These are phyloP conservation scores for Logfia minima DNA, from an alignment of 129 eudicot genomes.

Conservation along the genomic window DNA sequence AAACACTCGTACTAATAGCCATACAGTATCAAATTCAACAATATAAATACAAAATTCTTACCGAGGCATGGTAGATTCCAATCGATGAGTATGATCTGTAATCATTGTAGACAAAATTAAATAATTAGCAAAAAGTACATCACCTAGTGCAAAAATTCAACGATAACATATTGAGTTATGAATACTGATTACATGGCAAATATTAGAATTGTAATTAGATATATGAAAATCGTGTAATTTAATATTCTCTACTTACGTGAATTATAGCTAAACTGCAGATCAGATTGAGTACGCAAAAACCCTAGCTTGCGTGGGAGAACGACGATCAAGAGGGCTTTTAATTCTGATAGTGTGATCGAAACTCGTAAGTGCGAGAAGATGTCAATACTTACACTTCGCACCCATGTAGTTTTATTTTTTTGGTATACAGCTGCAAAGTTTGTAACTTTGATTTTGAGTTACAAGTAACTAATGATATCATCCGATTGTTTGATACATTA, in stretches of 20 bases:
- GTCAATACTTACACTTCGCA: not conserved
- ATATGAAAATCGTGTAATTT: not conserved
- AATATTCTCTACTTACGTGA: not conserved
- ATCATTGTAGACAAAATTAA: not conserved
- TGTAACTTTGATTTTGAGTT: too few relatives aligned
- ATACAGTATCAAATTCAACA: not conserved
- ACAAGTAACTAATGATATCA: too few relatives aligned
- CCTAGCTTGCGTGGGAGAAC: constrained; percentile 26
- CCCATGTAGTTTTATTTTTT: not conserved
- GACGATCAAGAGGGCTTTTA: constrained; percentile 4
- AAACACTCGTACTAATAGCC: not conserved
- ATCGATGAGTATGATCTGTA: constrained; percentile 27
- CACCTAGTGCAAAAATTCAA: not conserved
- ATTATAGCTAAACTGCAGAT: constrained; percentile 2
- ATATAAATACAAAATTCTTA: constrained; percentile 3
- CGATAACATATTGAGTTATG: too few relatives aligned
- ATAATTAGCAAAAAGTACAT: constrained; percentile 13
- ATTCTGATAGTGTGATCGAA: not conserved
- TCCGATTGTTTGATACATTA: too few relatives aligned
- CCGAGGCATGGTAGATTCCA: constrained; percentile 39
- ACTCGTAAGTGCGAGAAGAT: not conserved
- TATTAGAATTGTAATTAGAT: not conserved
- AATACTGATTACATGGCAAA: not conserved
- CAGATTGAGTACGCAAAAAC: constrained; percentile 27
- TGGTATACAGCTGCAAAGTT: too few relatives aligned